A percentile compares a stretch with the other conserved stretches of the same genome.
Evolutionary conservation across 1,139 yeast genomes (phyloP).

Genomic region (Suzukiozyma palmioleophila): DNA sequence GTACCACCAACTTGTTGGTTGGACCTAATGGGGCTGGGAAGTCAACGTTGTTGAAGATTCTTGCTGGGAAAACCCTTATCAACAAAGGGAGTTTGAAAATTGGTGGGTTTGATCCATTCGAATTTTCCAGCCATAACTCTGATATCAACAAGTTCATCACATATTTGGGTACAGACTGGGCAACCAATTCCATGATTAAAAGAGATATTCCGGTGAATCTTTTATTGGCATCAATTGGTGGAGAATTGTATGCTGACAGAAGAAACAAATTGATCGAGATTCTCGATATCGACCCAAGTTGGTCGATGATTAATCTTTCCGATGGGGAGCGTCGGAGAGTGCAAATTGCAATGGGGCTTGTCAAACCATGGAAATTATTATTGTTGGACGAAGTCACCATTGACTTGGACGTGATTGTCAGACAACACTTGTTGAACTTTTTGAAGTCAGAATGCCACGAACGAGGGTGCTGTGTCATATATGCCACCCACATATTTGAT

Average conservation of each 20-base stretch:
- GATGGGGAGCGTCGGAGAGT: conserved; percentile 96
- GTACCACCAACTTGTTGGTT: conserved; percentile 69
- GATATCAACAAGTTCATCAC: conserved; percentile 51
- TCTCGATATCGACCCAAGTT: conserved; percentile 76
- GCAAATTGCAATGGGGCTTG: conserved; percentile 87
- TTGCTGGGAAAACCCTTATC: conserved; percentile 90
- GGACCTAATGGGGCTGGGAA: conserved; percentile 99
- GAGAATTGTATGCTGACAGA: conserved; percentile 66
- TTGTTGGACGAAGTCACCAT: conserved; percentile 93
- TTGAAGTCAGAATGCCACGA: conserved; percentile 63
- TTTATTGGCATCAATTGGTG: conserved; percentile 79
- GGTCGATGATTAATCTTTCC: conserved; percentile 91
- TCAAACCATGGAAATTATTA: conserved; percentile 84
- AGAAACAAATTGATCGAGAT: conserved; percentile 71
- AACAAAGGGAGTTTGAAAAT: conserved; percentile 63
- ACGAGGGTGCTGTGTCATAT: conserved; percentile 69
- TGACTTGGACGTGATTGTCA: conserved; percentile 88
- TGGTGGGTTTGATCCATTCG: conserved; percentile 86
- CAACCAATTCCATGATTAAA: conserved; percentile 82
- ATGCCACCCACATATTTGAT: conserved; percentile 96
- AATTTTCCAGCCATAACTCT: conserved; percentile 49
- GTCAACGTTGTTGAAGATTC: conserved; percentile 73
- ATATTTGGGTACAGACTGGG: conserved; percentile 97
- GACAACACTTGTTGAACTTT: conserved; percentile 68
- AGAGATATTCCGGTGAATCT: conserved; percentile 85